Evolutionary conservation across 306 rosid species (phyloP).

Genomic region (Citrullus mucosospermus): DNA sequence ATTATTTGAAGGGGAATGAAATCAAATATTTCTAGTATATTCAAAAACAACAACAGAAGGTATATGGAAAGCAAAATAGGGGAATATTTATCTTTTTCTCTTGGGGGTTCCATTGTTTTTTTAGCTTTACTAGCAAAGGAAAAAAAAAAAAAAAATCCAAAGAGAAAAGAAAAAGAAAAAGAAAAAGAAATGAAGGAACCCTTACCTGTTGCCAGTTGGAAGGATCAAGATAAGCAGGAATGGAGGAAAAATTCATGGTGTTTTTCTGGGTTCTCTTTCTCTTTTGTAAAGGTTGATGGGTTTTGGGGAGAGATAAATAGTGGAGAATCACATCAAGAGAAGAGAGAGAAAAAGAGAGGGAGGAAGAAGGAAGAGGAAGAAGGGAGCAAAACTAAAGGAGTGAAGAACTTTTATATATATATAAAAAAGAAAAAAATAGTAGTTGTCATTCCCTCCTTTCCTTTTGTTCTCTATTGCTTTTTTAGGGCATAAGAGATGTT

Average conservation of each 20-base stretch:
- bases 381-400: constrained; percentile 6
- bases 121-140: constrained; percentile 1
- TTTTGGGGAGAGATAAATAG: constrained; percentile 2
- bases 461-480: constrained; percentile 3
- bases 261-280: constrained; percentile 9
- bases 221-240: constrained; percentile 13
- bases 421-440: not conserved
- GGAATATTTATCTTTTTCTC: constrained; percentile 8
- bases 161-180: not conserved
- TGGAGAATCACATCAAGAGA: constrained; percentile 18
- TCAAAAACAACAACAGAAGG: not conserved
- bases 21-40: constrained; percentile 5
- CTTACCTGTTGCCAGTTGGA: constrained; percentile 17
- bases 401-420: not conserved
- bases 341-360: not conserved
- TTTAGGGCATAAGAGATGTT: constrained; percentile 10
- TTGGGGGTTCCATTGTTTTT: not conserved
- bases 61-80: not conserved
- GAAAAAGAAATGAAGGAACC: not conserved
- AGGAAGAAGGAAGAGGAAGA: not conserved
- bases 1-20: not conserved
- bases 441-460: constrained; percentile 2
- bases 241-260: constrained; percentile 16
- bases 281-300: constrained; percentile 17
- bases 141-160: not conserved